Evolutionary conservation across 2,329 filamentous ascomycete genomes (phyloP), one percentile per base, ranked within the genome.

Genomic region (Ophiostoma tasmaniense): DNA sequence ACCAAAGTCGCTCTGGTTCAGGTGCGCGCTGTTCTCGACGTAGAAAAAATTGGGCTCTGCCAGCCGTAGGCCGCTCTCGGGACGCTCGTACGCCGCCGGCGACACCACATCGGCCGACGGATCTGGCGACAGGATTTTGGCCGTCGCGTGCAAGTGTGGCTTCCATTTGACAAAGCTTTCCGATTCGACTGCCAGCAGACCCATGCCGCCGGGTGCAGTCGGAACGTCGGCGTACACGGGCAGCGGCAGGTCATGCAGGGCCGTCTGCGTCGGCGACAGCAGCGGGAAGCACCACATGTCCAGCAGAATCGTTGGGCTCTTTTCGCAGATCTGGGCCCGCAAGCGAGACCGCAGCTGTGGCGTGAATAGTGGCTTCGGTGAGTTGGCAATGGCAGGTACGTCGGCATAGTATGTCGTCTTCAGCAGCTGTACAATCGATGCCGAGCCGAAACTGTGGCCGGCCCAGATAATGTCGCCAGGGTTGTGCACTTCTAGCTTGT

Each of bases 1-100:
- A 45, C 90, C 92, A 73, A 95, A 96, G 75, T 96, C 92, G 25
- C 87, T 90, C 78, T 96, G 92, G 70, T 85, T 91, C 33, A 96
- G 83, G 76, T 96, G 92, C 0, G 92, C 91, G n/a, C 89, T 90
- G 62, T 85, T 81, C 17, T 83, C 76, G 2, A 91, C 88, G 76
- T 91, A 94, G 79, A 91, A 96, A 74, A 94, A 86, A 73, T 89
- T 85, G 4, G 91, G 88, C 69, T 83, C 80, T 0, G 79, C 73
- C 17, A 84, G 77, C 37, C 73, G 74, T 64, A 80, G 76, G 10
- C 81, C 81, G 68, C 79, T 70, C 52, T 22, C 79, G n/a, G 78
- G 78, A 2, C 80, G 77, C 69, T 82, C 77, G 71, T 81, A 81
- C 11, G 80, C 72, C 3, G 78, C 74, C 0, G 82, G 74, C 1